A percentile compares a stretch with the other conserved stretches of the same genome.
Conservation (phyloP, 208 protist species). For the Crithidia brevicula region DNA sequence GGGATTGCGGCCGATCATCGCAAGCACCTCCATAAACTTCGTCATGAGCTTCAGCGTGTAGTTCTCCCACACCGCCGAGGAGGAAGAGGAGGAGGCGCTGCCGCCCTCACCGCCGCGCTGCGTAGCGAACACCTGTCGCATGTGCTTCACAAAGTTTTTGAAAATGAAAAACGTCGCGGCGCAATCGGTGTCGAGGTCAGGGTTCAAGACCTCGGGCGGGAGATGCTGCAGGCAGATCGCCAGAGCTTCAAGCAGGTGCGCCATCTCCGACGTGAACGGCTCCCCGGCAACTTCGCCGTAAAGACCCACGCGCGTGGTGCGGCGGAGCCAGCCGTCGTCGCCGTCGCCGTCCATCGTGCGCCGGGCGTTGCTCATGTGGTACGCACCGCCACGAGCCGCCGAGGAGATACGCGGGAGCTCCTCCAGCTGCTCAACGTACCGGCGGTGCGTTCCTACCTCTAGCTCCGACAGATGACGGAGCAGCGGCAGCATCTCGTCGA, state of each 20-base stretch:
- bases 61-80: slow-evolving; percentile 62
- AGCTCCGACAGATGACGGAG: slow-evolving; percentile 72
- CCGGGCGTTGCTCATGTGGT: no score
- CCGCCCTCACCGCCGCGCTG: slow-evolving; percentile 37
- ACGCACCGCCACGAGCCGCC: background rate
- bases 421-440: slow-evolving; percentile 67
- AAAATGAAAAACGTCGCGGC: slow-evolving; percentile 89
- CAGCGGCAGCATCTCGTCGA: slow-evolving; percentile 85
- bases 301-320: slow-evolving; percentile 9
- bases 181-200: slow-evolving; percentile 82
- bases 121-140: slow-evolving; percentile 67
- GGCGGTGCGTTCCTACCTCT: slow-evolving; percentile 67
- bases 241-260: slow-evolving; percentile 73
- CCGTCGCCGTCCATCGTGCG: slow-evolving; percentile 7
- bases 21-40: slow-evolving; percentile 76
- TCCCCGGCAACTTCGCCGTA: slow-evolving; percentile 33
- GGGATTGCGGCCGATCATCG: slow-evolving; percentile 83
- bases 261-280: slow-evolving; percentile 78
- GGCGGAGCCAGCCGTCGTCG: slow-evolving; percentile 15
- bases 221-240: slow-evolving; percentile 77
- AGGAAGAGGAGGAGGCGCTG: slow-evolving; percentile 2
- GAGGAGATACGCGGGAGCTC: slow-evolving; percentile 38
- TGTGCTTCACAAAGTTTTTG: slow-evolving; percentile 78
- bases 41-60: slow-evolving; percentile 79
- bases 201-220: slow-evolving; percentile 70